Evolutionary conservation across 441 rosid genomes (phyloP).

Genomic region (Syzygium syzygioides): DNA sequence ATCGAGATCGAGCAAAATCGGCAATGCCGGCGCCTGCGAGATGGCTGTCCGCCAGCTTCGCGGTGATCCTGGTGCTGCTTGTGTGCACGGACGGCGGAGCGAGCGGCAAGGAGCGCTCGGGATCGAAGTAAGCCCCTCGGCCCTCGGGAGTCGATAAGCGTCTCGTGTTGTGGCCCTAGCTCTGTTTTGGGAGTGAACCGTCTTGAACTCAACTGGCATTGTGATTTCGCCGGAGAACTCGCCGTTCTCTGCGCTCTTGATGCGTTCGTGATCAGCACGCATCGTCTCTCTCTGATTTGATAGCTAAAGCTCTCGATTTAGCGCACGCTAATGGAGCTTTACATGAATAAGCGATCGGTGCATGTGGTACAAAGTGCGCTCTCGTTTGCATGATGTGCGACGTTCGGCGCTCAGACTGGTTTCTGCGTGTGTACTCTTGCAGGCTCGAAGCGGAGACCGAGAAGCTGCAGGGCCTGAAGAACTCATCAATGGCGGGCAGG

Average conservation of each 20-base stretch:
- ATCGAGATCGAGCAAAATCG: not conserved
- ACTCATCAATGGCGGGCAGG: slow-evolving; percentile 37
- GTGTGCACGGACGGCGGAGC: not conserved
- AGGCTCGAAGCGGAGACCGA: not conserved
- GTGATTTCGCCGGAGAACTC: not conserved
- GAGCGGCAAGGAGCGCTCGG: not conserved
- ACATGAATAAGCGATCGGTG: not conserved
- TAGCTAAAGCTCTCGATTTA: not conserved
- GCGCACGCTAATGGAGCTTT: not conserved
- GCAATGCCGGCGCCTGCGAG: not conserved
- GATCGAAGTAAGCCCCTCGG: not conserved
- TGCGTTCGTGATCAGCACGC: not conserved
- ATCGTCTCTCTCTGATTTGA: not conserved
- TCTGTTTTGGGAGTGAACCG: not conserved
- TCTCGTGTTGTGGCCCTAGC: not conserved
- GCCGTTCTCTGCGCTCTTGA: not conserved
- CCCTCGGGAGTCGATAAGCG: not conserved
- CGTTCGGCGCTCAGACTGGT: not conserved
- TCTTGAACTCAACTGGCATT: not conserved
- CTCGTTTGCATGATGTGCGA: not conserved
- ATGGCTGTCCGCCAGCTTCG: not conserved
- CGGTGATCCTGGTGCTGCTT: not conserved
- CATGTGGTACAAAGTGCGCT: not conserved
- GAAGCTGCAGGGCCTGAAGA: slow-evolving; percentile 20
- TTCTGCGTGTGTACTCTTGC: not conserved